Base-by-base conservation (phyloP, 371 early-diverging fungal species). In the Mortierella sp. region DNA sequence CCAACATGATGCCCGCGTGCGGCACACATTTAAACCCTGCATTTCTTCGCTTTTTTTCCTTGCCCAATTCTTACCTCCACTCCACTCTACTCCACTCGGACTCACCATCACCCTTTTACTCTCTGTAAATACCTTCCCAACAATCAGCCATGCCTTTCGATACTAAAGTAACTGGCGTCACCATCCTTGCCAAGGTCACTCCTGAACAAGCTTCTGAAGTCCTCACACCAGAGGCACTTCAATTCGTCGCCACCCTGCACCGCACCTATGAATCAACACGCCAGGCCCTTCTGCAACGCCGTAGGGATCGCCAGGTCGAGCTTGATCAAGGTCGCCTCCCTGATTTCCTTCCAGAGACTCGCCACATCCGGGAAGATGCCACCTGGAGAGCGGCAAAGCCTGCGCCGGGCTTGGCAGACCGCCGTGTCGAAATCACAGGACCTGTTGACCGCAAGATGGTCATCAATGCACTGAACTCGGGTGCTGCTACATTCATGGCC, bases 401-500 rank as follows among this genome's bases (percentile, higher is more conserved):
- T 58, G 96, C 95, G 7, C 96, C 96, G 8, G 96, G 96, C 2
- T 82, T 97, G 43, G 82, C 87, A 12, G 96, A 96, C 81, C 90
- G 97, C 47, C 90, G 96, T 50, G 96, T 97, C 55, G 97, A 97
- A 80, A 97, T 97, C 81, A 97, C 96, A 42, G 96, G 97, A n/a
- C 97, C 97, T 21, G 96, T 96, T 48, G 96, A 95, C 83, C 91
- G 97, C 72, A 97, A 97, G 83, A 97, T 97, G 97, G 95, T 97
- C 68, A 97, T 97, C 80, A 97, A 97, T 63, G 97, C 96, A 28
- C 84, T 96, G 69, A 97, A 96, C 85, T 90, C 94, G 14, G 95
- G 93, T 7, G 93, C 97, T 30, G 82, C 83, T 58, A 94, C 95
- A 39, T 97, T 90, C 81, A 97, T 97, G 97, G 97, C 97, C 23